Evolutionary conservation across 2,329 filamentous ascomycete species (phyloP).

Genomic region (Aspergillus brunneoviolaceus): DNA sequence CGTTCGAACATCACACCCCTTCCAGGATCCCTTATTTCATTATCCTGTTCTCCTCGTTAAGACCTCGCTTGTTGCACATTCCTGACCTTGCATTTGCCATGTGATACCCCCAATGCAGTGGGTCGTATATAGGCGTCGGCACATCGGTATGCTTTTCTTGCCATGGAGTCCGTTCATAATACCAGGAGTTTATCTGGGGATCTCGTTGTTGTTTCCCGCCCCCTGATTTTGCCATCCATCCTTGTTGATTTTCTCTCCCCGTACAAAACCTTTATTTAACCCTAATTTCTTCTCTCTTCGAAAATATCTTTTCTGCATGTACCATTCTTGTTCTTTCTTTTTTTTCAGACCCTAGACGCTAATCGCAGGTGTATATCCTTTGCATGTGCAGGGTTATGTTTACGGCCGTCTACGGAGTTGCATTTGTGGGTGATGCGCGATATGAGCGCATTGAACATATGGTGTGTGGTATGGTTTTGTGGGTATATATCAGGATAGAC

Average conservation of each 20-base stretch:
- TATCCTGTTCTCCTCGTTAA: not conserved
- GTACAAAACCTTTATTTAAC: not conserved
- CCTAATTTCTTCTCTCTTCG: not conserved
- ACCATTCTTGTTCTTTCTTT: too few species aligned
- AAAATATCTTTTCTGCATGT: not conserved
- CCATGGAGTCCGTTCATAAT: not conserved
- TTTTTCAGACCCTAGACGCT: not conserved
- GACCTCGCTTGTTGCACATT: conserved; percentile 6
- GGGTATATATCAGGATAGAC: conserved; percentile 7
- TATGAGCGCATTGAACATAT: not conserved
- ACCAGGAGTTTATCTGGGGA: conserved; percentile 4
- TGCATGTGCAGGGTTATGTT: not conserved
- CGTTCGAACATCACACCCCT: not conserved
- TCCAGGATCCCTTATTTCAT: not conserved
- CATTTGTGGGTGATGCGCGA: not conserved
- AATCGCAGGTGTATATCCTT: not conserved
- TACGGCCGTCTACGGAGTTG: not conserved
- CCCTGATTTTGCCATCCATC: not conserved
- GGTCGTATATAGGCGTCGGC: conserved; percentile 28
- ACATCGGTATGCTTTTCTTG: conserved; percentile 10
- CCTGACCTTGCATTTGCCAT: conserved; percentile 16
- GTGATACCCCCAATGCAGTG: conserved; percentile 24
- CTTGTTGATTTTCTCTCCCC: not conserved
- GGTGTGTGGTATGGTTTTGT: not conserved
- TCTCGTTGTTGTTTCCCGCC: conserved; percentile 2